A percentile compares a stretch with the other conserved stretches of the same genome.
Conservation (phyloP, 2,329 filamentous ascomycete species). For the Clarireedia monteithiana region DNA sequence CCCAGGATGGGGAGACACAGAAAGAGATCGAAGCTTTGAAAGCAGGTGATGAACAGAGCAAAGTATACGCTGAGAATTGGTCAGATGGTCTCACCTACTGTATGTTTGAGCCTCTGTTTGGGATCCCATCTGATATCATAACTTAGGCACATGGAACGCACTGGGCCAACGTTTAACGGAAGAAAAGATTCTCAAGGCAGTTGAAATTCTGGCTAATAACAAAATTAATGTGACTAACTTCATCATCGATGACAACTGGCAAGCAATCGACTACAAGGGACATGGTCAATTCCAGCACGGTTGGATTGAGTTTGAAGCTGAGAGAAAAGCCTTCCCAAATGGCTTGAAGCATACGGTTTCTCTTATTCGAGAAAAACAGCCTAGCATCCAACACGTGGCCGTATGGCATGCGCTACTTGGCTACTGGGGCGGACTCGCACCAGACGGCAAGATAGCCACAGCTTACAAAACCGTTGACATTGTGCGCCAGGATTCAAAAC, state of each 20-base stretch:
- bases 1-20: constrained; percentile 35
- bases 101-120: constrained; percentile 7
- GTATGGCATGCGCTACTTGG: constrained; percentile 89
- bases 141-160: constrained; percentile 78
- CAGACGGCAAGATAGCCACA: constrained; percentile 63
- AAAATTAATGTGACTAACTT: constrained; percentile 74
- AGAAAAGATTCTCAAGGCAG: constrained; percentile 66
- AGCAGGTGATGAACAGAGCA: constrained; percentile 40
- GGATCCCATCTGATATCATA: background rate
- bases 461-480: constrained; percentile 68
- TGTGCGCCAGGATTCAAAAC: constrained; percentile 40
- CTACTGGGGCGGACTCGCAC: constrained; percentile 87
- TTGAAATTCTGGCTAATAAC: constrained; percentile 62
- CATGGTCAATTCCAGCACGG: constrained; percentile 49
- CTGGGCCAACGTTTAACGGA: constrained; percentile 78
- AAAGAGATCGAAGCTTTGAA: constrained; percentile 39
- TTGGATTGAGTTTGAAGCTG: constrained; percentile 83
- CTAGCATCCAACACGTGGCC: constrained; percentile 71
- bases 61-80: constrained; percentile 72
- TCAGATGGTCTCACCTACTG: constrained; percentile 91
- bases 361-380: constrained; percentile 60
- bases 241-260: constrained; percentile 98
- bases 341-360: constrained; percentile 67
- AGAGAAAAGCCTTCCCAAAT: constrained; percentile 66
- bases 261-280: constrained; percentile 54